phyloP scores from a whole-genome alignment of 1,284 basidiomycete species.

The Vanrija sp. region DNA sequence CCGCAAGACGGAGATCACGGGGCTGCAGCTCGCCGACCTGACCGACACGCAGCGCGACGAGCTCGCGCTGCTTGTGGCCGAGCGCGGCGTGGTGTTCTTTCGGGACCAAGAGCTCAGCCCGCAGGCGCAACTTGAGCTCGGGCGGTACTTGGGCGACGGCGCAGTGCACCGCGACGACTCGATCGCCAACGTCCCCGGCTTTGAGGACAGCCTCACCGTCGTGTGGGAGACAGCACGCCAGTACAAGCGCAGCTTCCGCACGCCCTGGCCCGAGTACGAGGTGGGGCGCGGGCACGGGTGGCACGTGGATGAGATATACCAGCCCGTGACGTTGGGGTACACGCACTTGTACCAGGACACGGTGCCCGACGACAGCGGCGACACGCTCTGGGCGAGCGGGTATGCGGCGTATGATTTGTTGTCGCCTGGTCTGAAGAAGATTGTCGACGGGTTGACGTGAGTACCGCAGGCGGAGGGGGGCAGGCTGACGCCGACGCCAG shows the following conservation, averaged over 20 bases:
- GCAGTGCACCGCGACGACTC: conserved; percentile 62
- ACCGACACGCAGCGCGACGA: conserved; percentile 38
- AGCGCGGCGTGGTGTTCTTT: conserved; percentile 34
- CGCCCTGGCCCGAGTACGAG: conserved; percentile 54
- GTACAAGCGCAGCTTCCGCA: conserved; percentile 6
- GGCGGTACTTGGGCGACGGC: conserved; percentile 32
- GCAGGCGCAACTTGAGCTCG: conserved; percentile 25
- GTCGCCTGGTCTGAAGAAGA: conserved; percentile 21
- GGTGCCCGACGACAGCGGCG: conserved; percentile 49
- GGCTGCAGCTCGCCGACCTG: conserved; percentile 32
- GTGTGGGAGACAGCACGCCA: conserved; percentile 20
- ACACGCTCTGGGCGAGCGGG: conserved; percentile 50
- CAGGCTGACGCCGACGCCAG: conserved; percentile 63
- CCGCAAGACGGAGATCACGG: conserved; percentile 31
- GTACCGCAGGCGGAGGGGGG: conserved; percentile 68
- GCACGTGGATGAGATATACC: conserved; percentile 65
- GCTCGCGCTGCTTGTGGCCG: conserved; percentile 35
- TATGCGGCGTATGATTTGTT: conserved; percentile 48
- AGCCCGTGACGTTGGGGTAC: conserved; percentile 64
- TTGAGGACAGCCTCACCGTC: conserved; percentile 9
- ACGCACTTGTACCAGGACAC: conserved; percentile 52
- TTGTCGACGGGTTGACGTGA: conserved; percentile 23
- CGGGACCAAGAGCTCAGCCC: conserved; percentile 35
- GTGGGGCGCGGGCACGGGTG: conserved; percentile 55
- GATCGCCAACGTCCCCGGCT: conserved; percentile 48